phyloP scores from a whole-genome alignment of 1,284 basidiomycete genomes.

The Ganoderma lucidum region DNA sequence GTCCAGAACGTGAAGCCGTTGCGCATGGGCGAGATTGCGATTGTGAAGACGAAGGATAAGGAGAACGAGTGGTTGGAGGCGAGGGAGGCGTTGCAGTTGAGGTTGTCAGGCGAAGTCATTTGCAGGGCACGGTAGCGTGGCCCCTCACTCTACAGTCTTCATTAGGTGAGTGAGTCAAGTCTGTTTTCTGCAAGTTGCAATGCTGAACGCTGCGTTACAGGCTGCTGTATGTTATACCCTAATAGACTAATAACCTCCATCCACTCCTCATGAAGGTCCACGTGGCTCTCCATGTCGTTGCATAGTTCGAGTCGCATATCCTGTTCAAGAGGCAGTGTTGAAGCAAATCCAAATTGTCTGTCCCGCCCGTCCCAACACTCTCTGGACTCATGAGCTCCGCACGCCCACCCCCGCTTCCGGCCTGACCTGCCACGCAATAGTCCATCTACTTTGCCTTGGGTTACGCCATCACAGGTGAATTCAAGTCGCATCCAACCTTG shows the following conservation, averaged over 20 bases:
- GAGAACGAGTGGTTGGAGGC: constrained; percentile 80
- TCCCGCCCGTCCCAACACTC: neutral
- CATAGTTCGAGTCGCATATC: no score
- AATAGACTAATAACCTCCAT: neutral
- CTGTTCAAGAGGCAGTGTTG: neutral
- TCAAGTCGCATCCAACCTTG: neutral
- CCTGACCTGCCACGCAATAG: neutral
- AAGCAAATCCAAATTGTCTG: neutral
- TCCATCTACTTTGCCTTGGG: neutral
- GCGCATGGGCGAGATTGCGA: constrained; percentile 87
- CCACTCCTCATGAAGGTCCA: neutral
- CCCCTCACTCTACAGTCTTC: neutral
- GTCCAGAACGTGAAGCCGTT: constrained; percentile 79
- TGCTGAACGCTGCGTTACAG: neutral
- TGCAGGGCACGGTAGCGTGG: constrained; percentile 61
- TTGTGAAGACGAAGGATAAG: constrained; percentile 74
- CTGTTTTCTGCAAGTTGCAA: neutral
- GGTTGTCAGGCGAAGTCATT: constrained; percentile 74
- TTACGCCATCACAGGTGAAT: neutral
- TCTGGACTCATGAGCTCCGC: neutral
- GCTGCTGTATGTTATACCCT: constrained; percentile 4
- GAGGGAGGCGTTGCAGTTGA: constrained; percentile 72
- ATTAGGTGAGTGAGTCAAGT: neutral
- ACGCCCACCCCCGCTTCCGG: no score
- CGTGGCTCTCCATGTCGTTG: no score